Evolutionary conservation across 352 stramenopile species (phyloP), one percentile per base, ranked within the genome.

Genomic region (Globisporangium paroecandrum): DNA sequence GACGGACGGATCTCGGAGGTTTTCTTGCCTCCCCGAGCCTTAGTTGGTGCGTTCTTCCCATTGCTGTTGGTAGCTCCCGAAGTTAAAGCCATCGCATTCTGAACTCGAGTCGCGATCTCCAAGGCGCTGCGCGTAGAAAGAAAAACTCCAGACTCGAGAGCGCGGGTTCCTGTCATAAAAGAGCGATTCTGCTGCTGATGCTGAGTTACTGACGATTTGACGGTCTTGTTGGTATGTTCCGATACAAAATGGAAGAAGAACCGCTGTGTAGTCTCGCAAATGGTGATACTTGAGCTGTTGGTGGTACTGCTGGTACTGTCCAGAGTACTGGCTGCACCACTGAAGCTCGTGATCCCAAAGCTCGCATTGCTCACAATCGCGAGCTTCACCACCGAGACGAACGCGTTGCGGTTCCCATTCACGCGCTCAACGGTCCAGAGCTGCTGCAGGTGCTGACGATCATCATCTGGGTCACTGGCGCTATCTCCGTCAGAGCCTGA

Each of bases 191-290:
- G 55, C 41, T 58, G 64, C n/a, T 65, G 54, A 20, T 27, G 54
- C 7, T 65, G 55, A 9, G 20, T 7, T 12, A 8, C 1, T 46
- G 55, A 4, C 3, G 55, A 1, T 47, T n/a, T 46, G 27, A 38
- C 2, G 3, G 25, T 64, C 13, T 6, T 43, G 27, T 8, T 41
- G 7, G 34, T 4, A 20, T 22, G 20, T 34, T 58, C 38, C 41
- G n/a, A 18, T 3, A 27, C 27, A 57, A 81, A 85, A 55, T 89
- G 78, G 58, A 89, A 82, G 66, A 81, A 82, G 57, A 84, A 84
- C 3, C 5, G 13, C 62, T 72, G 60, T n/a, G 72, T 59, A 27
- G 67, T 58, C 62, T 67, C 18, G 49, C 43, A 64, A 43, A 82
- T 24, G 12, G 41, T 13, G 57, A 36, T 18, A 1, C 54, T n/a